phyloP scores from a whole-genome alignment of 257 asterid genomes.

The Anisodus tanguticus region DNA sequence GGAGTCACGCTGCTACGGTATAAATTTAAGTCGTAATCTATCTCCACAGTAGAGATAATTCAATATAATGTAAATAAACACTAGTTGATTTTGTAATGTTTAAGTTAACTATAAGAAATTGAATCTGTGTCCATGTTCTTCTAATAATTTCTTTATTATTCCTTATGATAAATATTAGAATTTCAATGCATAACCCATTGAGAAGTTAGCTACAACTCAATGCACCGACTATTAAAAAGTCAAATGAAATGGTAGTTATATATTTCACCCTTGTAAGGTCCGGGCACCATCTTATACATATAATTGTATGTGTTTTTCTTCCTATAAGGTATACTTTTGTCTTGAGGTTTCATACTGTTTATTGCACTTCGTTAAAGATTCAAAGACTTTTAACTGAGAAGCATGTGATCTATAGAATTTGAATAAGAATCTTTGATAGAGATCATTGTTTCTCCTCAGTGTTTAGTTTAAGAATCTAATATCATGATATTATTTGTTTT shows the following conservation, averaged over 20 bases:
- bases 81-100: conserved; percentile 4
- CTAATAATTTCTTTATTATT: background rate
- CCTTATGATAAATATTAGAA: background rate
- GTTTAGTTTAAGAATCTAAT: background rate
- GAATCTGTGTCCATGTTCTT: background rate
- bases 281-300: conserved; percentile 4
- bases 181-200: background rate
- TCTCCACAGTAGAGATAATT: background rate
- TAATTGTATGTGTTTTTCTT: background rate
- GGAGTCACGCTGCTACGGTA: background rate
- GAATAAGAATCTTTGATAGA: background rate
- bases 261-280: background rate
- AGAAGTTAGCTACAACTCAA: background rate
- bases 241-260: background rate
- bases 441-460: background rate
- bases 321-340: background rate
- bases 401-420: background rate
- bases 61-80: background rate
- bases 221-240: background rate
- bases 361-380: background rate
- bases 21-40: background rate
- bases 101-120: background rate
- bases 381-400: background rate
- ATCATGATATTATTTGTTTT: background rate
- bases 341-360: conserved; percentile 1